A percentile compares a stretch with the other conserved stretches of the same genome.
These are phyloP conservation scores for Eucalyptus leucophloia DNA, from an alignment of 345 rosid genomes.

Conservation along the genomic window DNA sequence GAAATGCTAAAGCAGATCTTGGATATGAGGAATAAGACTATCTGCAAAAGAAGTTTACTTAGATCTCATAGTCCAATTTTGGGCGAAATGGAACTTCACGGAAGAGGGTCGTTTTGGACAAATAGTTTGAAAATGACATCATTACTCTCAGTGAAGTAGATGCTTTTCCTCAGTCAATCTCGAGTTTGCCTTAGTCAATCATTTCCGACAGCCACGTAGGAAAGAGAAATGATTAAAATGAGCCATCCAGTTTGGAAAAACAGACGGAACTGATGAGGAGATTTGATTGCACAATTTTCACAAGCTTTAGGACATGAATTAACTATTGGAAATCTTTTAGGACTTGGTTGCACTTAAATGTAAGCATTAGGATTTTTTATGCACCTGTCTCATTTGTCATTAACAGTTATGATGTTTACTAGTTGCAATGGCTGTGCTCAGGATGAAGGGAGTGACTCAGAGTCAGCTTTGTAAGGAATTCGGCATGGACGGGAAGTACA, in stretches of 20 bases:
- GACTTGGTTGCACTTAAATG: background rate
- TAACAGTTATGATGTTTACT: background rate
- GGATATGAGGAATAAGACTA: background rate
- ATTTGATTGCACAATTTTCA: background rate
- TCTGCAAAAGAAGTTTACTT: background rate
- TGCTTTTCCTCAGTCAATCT: background rate
- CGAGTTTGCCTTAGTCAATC: background rate
- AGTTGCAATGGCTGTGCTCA: slow-evolving; percentile 1
- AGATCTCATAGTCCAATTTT: background rate
- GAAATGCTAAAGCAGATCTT: background rate
- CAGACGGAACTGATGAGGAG: background rate
- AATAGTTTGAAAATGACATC: background rate
- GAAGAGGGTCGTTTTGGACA: background rate
- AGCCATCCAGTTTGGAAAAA: background rate
- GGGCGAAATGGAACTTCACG: background rate
- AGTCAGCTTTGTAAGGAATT: slow-evolving; percentile 71
- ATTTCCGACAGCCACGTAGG: background rate
- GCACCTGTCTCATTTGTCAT: background rate
- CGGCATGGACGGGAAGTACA: slow-evolving; percentile 55
- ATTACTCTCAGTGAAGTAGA: background rate
- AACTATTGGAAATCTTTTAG: background rate
- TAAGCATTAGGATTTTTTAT: background rate
- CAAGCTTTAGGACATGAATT: background rate
- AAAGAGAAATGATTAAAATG: background rate
- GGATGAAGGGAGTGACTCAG: slow-evolving; percentile 71